Percentiles rank a stretch among this genome's conserved stretches.
These are phyloP conservation scores for Flaveria linearis DNA, from an alignment of 129 eudicot species.

Conservation along the genomic window DNA sequence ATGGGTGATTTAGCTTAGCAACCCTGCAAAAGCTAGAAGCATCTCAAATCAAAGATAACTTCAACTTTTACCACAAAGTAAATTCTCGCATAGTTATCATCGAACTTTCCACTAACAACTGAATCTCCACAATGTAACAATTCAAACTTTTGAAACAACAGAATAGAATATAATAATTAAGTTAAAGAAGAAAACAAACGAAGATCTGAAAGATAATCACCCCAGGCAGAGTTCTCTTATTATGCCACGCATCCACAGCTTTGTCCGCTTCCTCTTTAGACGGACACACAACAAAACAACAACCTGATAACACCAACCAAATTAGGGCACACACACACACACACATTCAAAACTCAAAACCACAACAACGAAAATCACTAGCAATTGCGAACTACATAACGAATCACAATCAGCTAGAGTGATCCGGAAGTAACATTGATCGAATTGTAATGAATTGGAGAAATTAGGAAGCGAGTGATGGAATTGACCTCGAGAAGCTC, in stretches of 20 bases:
- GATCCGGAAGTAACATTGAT: conserved; percentile 33
- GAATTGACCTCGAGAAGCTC: conserved; percentile 78
- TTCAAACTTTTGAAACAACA: not conserved
- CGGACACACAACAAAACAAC: conserved; percentile 93
- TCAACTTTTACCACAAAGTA: conserved; percentile 3
- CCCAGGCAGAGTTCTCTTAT: conserved; percentile 90
- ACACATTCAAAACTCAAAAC: not conserved
- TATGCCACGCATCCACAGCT: conserved; percentile 83
- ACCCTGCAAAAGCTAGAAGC: not conserved
- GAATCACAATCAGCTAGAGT: conserved; percentile 23
- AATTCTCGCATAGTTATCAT: conserved; percentile 18
- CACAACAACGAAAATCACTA: conserved; percentile 22
- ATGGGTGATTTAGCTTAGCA: not conserved
- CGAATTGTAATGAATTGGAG: not conserved
- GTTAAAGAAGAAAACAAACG: not conserved
- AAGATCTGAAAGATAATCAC: conserved; percentile 54
- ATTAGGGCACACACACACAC: conserved; percentile 45
- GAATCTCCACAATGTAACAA: conserved; percentile 2
- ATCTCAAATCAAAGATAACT: conserved; percentile 6
- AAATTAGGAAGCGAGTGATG: not conserved
- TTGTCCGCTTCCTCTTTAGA: conserved; percentile 95
- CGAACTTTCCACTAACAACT: not conserved
- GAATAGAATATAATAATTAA: not conserved
- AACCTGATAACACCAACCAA: conserved; percentile 52
- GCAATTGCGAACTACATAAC: not conserved